A percentile compares a stretch with the other conserved stretches of the same genome.
Evolutionary conservation across 106 monocot genomes (phyloP).

Genomic region (Posidonia australis): DNA sequence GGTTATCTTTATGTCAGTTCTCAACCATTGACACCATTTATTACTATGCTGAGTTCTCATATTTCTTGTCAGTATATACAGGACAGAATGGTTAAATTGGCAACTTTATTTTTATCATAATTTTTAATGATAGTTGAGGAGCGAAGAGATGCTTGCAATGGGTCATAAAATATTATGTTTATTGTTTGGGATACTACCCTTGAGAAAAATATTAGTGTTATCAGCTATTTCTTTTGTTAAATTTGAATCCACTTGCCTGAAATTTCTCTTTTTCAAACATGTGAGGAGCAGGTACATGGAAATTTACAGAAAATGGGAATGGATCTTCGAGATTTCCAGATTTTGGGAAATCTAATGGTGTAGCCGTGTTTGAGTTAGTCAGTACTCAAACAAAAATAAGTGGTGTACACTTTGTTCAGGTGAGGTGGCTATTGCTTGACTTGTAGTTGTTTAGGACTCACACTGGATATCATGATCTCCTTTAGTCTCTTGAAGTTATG

Average conservation of each 20-base stretch:
- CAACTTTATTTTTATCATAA: no score
- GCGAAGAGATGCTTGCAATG: no score
- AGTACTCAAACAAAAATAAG: conserved; percentile 76
- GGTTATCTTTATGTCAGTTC: no score
- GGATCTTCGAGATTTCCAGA: conserved; percentile 58
- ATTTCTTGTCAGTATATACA: neutral
- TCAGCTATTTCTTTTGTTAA: neutral
- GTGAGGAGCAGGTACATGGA: conserved; percentile 63
- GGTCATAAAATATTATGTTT: no score
- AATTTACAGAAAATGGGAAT: conserved; percentile 44
- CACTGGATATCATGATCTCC: neutral
- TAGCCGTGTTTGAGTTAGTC: conserved; percentile 65
- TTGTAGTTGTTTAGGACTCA: neutral
- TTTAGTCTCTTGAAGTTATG: no score
- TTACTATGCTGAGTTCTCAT: neutral
- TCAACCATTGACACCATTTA: neutral
- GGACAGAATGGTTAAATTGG: neutral
- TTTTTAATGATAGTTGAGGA: no score
- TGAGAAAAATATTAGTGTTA: neutral
- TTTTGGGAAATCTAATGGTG: conserved; percentile 59
- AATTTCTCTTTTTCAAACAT: neutral
- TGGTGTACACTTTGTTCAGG: conserved; percentile 94
- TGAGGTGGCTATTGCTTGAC: conserved; percentile 11
- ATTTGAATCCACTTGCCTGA: neutral
- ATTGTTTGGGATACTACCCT: neutral